phyloP scores from a whole-genome alignment of 2,329 filamentous ascomycete genomes.

The Phoma sp. region DNA sequence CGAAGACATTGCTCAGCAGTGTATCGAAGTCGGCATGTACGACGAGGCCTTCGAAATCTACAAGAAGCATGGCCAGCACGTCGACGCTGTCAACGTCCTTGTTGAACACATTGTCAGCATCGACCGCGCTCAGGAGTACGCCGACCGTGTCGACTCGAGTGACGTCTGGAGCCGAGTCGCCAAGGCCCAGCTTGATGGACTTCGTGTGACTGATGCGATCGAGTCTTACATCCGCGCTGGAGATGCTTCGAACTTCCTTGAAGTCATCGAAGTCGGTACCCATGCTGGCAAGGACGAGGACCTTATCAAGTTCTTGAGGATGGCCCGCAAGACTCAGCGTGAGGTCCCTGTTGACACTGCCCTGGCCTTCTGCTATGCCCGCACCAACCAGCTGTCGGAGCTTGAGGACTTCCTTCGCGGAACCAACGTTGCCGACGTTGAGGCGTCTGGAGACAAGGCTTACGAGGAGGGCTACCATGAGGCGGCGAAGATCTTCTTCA shows the following conservation, averaged over 20 bases:
- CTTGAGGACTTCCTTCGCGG: constrained; percentile 94
- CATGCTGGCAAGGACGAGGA: constrained; percentile 98
- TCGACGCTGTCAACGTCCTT: constrained; percentile 85
- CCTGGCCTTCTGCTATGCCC: constrained; percentile 90
- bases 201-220: constrained; percentile 89
- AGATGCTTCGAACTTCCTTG: constrained; percentile 89
- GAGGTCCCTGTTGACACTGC: constrained; percentile 93
- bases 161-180: constrained; percentile 92
- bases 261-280: constrained; percentile 95
- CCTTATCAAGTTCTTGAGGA: constrained; percentile 92
- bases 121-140: constrained; percentile 93
- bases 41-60: constrained; percentile 98
- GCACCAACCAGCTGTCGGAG: constrained; percentile 88
- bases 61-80: constrained; percentile 94
- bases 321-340: constrained; percentile 95
- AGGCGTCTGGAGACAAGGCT: constrained; percentile 97
- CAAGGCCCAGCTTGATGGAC: constrained; percentile 95
- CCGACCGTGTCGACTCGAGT: constrained; percentile 89
- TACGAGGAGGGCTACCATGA: constrained; percentile 93
- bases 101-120: constrained; percentile 98
- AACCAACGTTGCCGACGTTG: constrained; percentile 93
- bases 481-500: constrained; percentile 98
- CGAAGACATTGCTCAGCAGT: constrained; percentile 89
- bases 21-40: constrained; percentile 90
- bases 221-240: constrained; percentile 96